Base-by-base conservation (phyloP, 1,284 basidiomycete genomes). In the Porodaedalea pini region DNA sequence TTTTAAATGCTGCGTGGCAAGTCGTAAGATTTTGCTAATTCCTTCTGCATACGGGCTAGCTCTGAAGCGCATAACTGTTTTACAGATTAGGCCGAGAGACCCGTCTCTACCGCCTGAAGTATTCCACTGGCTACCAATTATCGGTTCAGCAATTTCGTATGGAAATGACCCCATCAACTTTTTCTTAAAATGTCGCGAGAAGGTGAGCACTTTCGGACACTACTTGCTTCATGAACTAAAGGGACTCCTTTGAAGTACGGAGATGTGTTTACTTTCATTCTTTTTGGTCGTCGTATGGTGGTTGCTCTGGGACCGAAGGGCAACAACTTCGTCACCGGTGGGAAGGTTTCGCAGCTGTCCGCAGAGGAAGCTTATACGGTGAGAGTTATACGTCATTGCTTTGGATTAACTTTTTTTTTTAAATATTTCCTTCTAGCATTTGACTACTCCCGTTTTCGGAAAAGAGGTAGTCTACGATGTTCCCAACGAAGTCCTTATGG, bases 391-490 rank as follows among this genome's bases (percentile, higher is more conserved):
- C 44, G 25, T 6, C 7, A n/a, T 17, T 13, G 19, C 34, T 27
- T 7, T 47, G 27, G 54, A n/a, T 7, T n/a, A 13, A 8, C 2
- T 54, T 17, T 13, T 32, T 1, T 27, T 47, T n/a, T n/a, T 50
- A 44, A 56, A 55, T 61, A 43, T 48, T 13, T 52, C 44, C 17
- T 50, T 48, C 15, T 63, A 94, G 90, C 88, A 91, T 68, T 74
- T 95, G 50, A 95, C 92, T 0, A 94, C 91, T 0, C 93, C 93
- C 3, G 85, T 95, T 19, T 99, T 99, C 67, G 97, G 97, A 55
- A 94, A 94, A 69, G 94, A 94, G 54, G 97, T 99, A 47, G 96
- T 98, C 3, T 99, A 99, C 72, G 96, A 98, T 69, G 88, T 94
- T 57, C 96, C 97, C 31, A 99, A 99, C 71, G 89, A 94, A 56